Evolutionary conservation across 805 yeast genomes (phyloP).

Genomic region (Cyberlindnera japonica): DNA sequence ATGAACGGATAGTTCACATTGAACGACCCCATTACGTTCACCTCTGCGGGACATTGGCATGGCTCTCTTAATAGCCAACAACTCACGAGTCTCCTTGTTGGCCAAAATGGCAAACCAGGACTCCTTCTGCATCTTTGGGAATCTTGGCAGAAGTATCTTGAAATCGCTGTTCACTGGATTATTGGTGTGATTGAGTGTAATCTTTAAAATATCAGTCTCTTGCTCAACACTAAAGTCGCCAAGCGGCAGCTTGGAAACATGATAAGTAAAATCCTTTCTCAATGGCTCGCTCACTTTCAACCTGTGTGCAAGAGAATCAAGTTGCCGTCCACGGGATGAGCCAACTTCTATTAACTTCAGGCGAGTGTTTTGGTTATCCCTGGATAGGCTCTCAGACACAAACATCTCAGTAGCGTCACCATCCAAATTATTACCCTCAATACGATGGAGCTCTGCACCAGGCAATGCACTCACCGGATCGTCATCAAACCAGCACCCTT

Average conservation of each 20-base stretch:
- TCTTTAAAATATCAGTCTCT: slow-evolving; percentile 32
- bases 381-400: background rate
- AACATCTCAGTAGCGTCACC: slow-evolving; percentile 19
- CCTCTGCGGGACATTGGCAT: slow-evolving; percentile 45
- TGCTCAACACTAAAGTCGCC: slow-evolving; percentile 45
- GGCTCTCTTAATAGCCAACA: slow-evolving; percentile 69
- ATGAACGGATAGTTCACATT: slow-evolving; percentile 47
- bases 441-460: slow-evolving; percentile 23
- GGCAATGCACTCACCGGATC: slow-evolving; percentile 48
- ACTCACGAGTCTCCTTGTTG: slow-evolving; percentile 46
- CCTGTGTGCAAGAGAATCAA: slow-evolving; percentile 30
- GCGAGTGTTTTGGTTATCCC: background rate
- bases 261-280: slow-evolving; percentile 46
- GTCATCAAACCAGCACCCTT: slow-evolving; percentile 82
- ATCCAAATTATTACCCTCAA: slow-evolving; percentile 17
- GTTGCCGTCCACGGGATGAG: slow-evolving; percentile 34
- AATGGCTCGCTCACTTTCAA: slow-evolving; percentile 41
- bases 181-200: slow-evolving; percentile 54
- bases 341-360: slow-evolving; percentile 17
- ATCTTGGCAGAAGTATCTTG: slow-evolving; percentile 70
- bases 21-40: slow-evolving; percentile 28
- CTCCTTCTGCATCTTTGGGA: slow-evolving; percentile 89
- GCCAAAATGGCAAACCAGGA: slow-evolving; percentile 80
- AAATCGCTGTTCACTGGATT: slow-evolving; percentile 48
- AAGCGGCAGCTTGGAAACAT: slow-evolving; percentile 59